phyloP scores from a whole-genome alignment of 2,329 filamentous ascomycete genomes.

The Phaeophleospora eucalypticola region DNA sequence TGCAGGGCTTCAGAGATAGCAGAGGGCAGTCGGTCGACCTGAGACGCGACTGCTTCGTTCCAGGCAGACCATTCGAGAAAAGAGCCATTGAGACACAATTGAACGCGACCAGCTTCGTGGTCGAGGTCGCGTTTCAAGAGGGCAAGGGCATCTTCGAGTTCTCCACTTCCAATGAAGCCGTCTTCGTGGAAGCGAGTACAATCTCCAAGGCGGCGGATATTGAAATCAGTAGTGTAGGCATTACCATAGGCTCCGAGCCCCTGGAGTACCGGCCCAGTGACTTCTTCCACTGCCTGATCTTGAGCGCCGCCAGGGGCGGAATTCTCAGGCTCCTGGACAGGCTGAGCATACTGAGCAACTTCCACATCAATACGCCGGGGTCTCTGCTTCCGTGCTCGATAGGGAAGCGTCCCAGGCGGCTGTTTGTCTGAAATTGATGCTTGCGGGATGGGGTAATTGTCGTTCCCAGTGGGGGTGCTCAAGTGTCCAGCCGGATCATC shows the following conservation, averaged over 20 bases:
- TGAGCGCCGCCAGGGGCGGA: slow-evolving; percentile 3
- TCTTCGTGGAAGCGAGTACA: slow-evolving; percentile 54
- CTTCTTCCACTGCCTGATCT: background rate
- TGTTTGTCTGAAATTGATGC: background rate
- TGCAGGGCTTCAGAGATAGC: slow-evolving; percentile 27
- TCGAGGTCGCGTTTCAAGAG: slow-evolving; percentile 43
- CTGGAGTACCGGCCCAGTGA: slow-evolving; percentile 24
- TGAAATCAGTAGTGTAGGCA: slow-evolving; percentile 52
- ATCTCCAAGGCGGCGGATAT: slow-evolving; percentile 45
- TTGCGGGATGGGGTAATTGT: background rate
- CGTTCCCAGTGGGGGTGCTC: background rate
- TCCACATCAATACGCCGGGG: slow-evolving; percentile 47
- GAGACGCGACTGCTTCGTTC: slow-evolving; percentile 52
- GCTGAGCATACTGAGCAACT: slow-evolving; percentile 44
- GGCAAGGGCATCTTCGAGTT: slow-evolving; percentile 46
- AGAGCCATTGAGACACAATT: slow-evolving; percentile 27
- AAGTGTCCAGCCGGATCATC: background rate
- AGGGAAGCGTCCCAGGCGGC: slow-evolving; percentile 11
- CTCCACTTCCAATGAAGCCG: slow-evolving; percentile 57
- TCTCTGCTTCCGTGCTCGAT: slow-evolving; percentile 29
- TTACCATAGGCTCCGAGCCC: slow-evolving; percentile 49
- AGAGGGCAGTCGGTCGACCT: slow-evolving; percentile 38
- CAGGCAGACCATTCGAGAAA: slow-evolving; percentile 48
- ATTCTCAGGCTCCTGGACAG: slow-evolving; percentile 27
- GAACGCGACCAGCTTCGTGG: slow-evolving; percentile 37